phyloP scores from a whole-genome alignment of 345 rosid genomes.

The Psidium friedrichsthalianum region DNA sequence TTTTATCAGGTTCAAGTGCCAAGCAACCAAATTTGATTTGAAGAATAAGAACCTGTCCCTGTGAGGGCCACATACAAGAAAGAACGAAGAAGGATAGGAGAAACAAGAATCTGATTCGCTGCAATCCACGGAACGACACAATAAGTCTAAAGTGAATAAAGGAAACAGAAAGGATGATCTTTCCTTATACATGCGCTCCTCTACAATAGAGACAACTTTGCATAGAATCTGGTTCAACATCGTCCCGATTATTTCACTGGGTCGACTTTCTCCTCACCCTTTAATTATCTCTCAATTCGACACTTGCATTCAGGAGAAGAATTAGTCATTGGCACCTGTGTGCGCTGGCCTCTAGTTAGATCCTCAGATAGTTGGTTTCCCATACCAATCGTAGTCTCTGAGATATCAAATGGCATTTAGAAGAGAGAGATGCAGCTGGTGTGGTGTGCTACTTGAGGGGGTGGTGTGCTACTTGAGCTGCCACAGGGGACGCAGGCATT shows the following conservation, averaged over 20 bases:
- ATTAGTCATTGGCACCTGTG: not conserved
- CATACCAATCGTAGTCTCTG: not conserved
- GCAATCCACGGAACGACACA: not conserved
- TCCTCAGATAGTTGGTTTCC: not conserved
- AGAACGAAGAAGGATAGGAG: not conserved
- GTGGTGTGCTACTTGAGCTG: conserved; percentile 32
- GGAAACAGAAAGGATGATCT: not conserved
- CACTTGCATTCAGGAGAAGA: not conserved
- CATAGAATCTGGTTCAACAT: not conserved
- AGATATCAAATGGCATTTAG: conserved; percentile 1
- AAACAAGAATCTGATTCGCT: conserved; percentile 13
- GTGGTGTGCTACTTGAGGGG: conserved; percentile 32
- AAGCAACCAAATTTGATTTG: not conserved
- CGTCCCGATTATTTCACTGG: not conserved
- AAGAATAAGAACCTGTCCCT: not conserved
- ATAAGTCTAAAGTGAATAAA: not conserved
- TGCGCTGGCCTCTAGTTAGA: not conserved
- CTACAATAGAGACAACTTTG: not conserved
- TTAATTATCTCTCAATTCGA: not conserved
- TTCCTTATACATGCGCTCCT: not conserved
- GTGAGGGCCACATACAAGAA: not conserved
- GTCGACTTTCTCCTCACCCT: not conserved
- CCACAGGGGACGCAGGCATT: conserved; percentile 24
- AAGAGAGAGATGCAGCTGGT: conserved; percentile 36
- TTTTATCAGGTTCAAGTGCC: not conserved